Conservation (phyloP, 2,329 filamentous ascomycete species). For the Xylaria sp. region DNA sequence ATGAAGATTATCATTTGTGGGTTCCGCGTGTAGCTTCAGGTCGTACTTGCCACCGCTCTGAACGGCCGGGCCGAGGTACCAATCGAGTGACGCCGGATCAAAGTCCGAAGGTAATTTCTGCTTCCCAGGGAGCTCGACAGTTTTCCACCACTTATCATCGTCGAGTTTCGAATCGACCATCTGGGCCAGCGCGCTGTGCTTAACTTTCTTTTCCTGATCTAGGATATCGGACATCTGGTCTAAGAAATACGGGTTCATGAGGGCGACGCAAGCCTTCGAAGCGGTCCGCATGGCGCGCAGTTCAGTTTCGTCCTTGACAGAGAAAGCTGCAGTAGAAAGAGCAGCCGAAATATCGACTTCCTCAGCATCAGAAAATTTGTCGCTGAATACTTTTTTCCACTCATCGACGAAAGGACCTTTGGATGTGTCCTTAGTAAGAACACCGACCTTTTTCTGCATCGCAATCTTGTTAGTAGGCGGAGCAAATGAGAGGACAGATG, state of each 20-base stretch:
- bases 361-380: slow-evolving; percentile 85
- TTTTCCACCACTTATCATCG: slow-evolving; percentile 92
- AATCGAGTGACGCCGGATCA: slow-evolving; percentile 89
- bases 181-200: slow-evolving; percentile 85
- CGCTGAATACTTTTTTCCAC: slow-evolving; percentile 86
- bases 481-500: not conserved
- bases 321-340: slow-evolving; percentile 84
- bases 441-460: slow-evolving; percentile 84
- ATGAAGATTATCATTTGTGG: slow-evolving; percentile 85
- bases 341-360: slow-evolving; percentile 87
- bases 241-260: slow-evolving; percentile 96
- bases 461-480: slow-evolving; percentile 33
- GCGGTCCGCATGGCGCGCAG: slow-evolving; percentile 93
- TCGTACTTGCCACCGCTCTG: slow-evolving; percentile 98
- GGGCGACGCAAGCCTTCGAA: slow-evolving; percentile 90
- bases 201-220: slow-evolving; percentile 96
- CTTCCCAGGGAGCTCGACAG: slow-evolving; percentile 73
- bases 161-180: slow-evolving; percentile 93
- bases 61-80: slow-evolving; percentile 89
- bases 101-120: slow-evolving; percentile 87
- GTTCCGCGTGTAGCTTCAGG: slow-evolving; percentile 79
- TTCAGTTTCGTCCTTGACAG: slow-evolving; percentile 95
- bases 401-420: slow-evolving; percentile 93
- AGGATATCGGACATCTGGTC: slow-evolving; percentile 98
- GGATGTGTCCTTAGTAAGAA: slow-evolving; percentile 85